Evolutionary conservation across 306 rosid genomes (phyloP), one percentile per base, ranked within the genome.

Genomic region (Urtica urens): DNA sequence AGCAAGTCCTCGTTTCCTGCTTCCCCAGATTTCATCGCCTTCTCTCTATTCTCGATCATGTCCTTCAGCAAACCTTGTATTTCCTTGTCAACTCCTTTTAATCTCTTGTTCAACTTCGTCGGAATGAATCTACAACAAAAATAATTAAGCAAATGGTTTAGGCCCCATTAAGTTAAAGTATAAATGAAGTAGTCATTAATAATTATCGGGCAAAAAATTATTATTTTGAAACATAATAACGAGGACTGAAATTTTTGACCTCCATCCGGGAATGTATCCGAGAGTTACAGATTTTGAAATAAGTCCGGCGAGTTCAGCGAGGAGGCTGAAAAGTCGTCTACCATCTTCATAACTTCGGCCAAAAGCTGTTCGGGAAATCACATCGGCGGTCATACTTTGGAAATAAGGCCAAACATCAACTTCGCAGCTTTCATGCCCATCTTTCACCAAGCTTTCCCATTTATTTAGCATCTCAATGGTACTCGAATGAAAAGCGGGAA

Each of bases 331-430:
- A 21, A 68, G 55, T 22, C 23, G 33, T 30, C 26, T 57, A 6
- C 78, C 82, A 48, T 71, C 61, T 35, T 64, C 45, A 53, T 55
- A 65, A 30, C 74, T 72, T 29, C 77, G 65, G 33, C 82, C 76
- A 28, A 65, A 77, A 12, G 72, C 76, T 0, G 82, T 62, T 17
- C 68, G 49, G 22, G 78, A 76, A 43, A 75, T 71, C 3, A 23
- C 63, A 47, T 75, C 69, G 0, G 53, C 52, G 0, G 73, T n/a
- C 64, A 65, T 10, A 13, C 17, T 48, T 52, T 56, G 49, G 11
- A 74, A 33, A 38, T 39, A 24, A 23, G 76, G 73, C 72, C 69
- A 65, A 2, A 74, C 76, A 37, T 74, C 73, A 8, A 68, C 16
- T 44, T 56, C 66, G 3, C 56, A 50, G 5, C 14, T 30, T 2